phyloP scores from a whole-genome alignment of 352 stramenopile genomes.

The Halophytophthora polymorphica region DNA sequence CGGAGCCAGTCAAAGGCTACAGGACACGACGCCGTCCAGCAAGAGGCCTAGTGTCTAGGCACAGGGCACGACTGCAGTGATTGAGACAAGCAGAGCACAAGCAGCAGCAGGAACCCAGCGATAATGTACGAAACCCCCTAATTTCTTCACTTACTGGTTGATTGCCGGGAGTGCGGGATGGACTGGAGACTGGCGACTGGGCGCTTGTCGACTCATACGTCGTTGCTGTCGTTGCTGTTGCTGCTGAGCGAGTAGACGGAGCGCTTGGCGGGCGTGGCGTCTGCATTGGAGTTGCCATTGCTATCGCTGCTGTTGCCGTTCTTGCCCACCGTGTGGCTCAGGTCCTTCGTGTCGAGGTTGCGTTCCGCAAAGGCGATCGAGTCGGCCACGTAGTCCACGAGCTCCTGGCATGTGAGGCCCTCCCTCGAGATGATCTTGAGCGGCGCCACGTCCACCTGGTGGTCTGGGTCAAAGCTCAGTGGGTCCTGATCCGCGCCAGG shows the following conservation, averaged over 20 bases:
- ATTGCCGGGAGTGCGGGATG: no score
- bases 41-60: constrained; percentile 3
- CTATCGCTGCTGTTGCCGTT: constrained; percentile 24
- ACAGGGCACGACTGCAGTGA: constrained; percentile 7
- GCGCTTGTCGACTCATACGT: constrained; percentile 28
- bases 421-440: constrained; percentile 84
- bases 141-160: constrained; percentile 8
- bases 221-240: constrained; percentile 54
- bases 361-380: constrained; percentile 72
- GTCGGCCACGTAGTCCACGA: constrained; percentile 82
- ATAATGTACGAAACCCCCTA: not conserved
- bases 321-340: constrained; percentile 24
- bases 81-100: not conserved
- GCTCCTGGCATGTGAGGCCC: constrained; percentile 75
- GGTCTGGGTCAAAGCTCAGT: constrained; percentile 50
- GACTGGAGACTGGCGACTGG: not conserved
- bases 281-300: constrained; percentile 23
- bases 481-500: constrained; percentile 75
- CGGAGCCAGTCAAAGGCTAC: constrained; percentile 13
- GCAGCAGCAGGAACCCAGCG: no score
- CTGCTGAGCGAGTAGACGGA: constrained; percentile 54
- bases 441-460: constrained; percentile 66
- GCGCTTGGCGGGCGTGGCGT: constrained; percentile 44
- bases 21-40: constrained; percentile 8
- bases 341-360: constrained; percentile 41